Percentiles rank a stretch among this genome's conserved stretches.
Conservation (phyloP, 805 yeast genomes). For the Citeromyces nyonsensis region DNA sequence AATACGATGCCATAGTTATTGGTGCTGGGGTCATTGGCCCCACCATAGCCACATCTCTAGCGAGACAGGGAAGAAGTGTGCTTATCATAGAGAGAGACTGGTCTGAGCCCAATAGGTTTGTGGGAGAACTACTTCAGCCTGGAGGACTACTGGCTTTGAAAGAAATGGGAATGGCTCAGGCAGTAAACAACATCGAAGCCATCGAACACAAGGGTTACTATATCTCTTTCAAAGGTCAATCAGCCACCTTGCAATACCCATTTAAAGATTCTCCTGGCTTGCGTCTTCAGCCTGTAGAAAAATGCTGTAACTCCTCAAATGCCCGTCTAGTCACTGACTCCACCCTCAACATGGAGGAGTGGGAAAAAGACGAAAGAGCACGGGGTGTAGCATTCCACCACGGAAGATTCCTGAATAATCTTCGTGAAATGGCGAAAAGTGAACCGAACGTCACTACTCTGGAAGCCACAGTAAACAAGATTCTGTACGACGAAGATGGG, state of each 20-base stretch:
- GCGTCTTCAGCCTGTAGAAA: slow-evolving; percentile 26
- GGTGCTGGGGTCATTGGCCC: slow-evolving; percentile 99
- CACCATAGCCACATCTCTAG: slow-evolving; percentile 76
- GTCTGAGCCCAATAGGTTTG: slow-evolving; percentile 87
- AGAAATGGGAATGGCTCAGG: slow-evolving; percentile 70
- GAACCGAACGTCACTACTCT: slow-evolving; percentile 66
- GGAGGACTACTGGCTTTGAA: slow-evolving; percentile 80
- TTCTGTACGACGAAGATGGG: slow-evolving; percentile 35
- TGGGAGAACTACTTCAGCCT: slow-evolving; percentile 95
- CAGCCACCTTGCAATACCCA: slow-evolving; percentile 58
- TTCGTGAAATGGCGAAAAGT: slow-evolving; percentile 50
- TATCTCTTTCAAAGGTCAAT: slow-evolving; percentile 46
- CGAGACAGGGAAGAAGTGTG: slow-evolving; percentile 80
- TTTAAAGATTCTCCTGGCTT: slow-evolving; percentile 32
- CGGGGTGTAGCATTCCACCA: slow-evolving; percentile 87
- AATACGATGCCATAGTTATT: slow-evolving; percentile 72
- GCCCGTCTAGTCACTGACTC: slow-evolving; percentile 29
- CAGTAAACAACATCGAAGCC: slow-evolving; percentile 66
- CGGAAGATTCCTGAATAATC: slow-evolving; percentile 70
- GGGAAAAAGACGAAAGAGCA: slow-evolving; percentile 41
- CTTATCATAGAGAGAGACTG: slow-evolving; percentile 77
- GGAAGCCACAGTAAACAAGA: slow-evolving; percentile 70
- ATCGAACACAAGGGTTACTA: slow-evolving; percentile 68
- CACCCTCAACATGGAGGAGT: slow-evolving; percentile 23
- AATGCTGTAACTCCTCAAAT: slow-evolving; percentile 39